A percentile compares a stretch with the other conserved stretches of the same genome.
These are phyloP conservation scores for Elsinoe australis DNA, from an alignment of 2,329 filamentous ascomycete species.

Conservation along the genomic window DNA sequence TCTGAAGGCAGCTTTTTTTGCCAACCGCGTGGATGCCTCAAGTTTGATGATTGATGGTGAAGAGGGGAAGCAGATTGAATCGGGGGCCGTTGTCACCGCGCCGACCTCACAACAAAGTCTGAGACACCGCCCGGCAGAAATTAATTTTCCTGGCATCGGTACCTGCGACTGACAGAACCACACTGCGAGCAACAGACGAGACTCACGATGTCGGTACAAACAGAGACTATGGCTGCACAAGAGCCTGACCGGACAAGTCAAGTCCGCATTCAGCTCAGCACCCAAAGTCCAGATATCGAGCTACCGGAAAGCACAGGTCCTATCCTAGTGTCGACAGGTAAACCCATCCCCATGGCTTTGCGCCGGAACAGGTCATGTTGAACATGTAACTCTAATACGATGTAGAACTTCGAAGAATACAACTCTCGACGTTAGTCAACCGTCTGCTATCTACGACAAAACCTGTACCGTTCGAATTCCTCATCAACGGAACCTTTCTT, in stretches of 20 bases:
- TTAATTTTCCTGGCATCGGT: too few species aligned
- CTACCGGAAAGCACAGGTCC: constrained; percentile 48
- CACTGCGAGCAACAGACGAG: background rate
- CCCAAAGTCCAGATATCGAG: constrained; percentile 46
- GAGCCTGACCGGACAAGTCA: constrained; percentile 31
- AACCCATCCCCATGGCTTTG: constrained; percentile 19
- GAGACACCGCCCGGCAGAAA: background rate
- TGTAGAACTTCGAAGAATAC: constrained; percentile 48
- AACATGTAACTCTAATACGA: background rate
- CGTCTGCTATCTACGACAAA: constrained; percentile 50
- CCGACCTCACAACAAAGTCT: too few species aligned
- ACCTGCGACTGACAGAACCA: too few species aligned
- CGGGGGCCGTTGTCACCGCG: too few species aligned
- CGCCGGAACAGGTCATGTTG: constrained; percentile 7
- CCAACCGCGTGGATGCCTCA: too few species aligned
- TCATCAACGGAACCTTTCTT: constrained; percentile 88
- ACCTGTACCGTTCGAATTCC: constrained; percentile 82
- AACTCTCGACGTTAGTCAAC: constrained; percentile 57
- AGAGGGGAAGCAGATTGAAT: too few species aligned
- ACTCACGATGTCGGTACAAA: background rate
- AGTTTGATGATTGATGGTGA: too few species aligned
- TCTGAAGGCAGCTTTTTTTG: too few species aligned
- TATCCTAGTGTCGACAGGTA: constrained; percentile 52
- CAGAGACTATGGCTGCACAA: background rate
- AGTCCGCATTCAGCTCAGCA: constrained; percentile 49